Base-by-base conservation (phyloP, 768 basidiomycete species). In the Psilocybe cubensis region DNA sequence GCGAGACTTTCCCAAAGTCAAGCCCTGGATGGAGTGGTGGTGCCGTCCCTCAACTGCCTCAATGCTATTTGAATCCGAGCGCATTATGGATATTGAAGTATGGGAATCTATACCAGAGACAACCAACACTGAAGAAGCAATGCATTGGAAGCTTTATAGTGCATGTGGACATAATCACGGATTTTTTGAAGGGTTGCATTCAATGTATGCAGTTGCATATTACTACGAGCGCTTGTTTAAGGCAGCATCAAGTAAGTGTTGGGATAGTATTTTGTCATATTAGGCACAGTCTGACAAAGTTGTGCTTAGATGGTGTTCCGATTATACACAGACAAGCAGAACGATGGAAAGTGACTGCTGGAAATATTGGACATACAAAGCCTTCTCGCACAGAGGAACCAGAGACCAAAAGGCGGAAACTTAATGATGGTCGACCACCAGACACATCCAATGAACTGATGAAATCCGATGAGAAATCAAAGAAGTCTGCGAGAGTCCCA, bases 1-100 rank as follows among this genome's bases (percentile, higher is more conserved):
- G 4, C 27, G 46, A 1, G 63, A 67, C 31, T 70, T 68, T 52
- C 69, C 70, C 7, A 23, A 53, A 23, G 52, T 59, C 17, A 25
- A 53, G 18, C 10, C 25, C 4, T 76, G 75, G 75, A 48, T 75
- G 25, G 40, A 57, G 1, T 78, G 75, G 75, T 78, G 72, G 74
- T 35, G 65, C 20, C 60, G 68, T 0, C 46, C 49, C 6, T 40
- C 54, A 1, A 67, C 69, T 61, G 71, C 75, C 1, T 31, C 53
- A 4, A 74, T 74, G 70, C 52, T 77, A 1, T 65, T 68, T 61
- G 29, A 54, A 24, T 65, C 73, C 1, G 56, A 69, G n/a, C 56
- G 67, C 0, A 43, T n/a, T 0, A 75, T 75, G 72, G 63, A 70
- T 31, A 48, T 50, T 2, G 54, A 59, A 0, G 24, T 73, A 17